A percentile compares a stretch with the other conserved stretches of the same genome.
Evolutionary conservation across 2,329 filamentous ascomycete genomes (phyloP).

Genomic region (Alternaria conjuncta): DNA sequence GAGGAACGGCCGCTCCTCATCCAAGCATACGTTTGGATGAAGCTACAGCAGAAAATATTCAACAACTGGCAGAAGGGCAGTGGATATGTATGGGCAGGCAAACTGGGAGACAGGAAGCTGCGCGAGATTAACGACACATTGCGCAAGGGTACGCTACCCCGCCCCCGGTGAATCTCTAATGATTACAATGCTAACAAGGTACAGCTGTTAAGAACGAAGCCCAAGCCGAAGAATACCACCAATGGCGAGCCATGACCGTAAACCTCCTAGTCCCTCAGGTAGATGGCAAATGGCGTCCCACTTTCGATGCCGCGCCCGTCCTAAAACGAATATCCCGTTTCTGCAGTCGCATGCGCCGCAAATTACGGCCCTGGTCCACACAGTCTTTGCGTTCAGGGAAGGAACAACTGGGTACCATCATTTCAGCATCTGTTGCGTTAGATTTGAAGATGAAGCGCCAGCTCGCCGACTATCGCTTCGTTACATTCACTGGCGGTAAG

Average conservation of each 20-base stretch:
- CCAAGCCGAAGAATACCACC: conserved; percentile 46
- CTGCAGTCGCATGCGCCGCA: conserved; percentile 37
- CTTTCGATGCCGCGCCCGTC: conserved; percentile 43
- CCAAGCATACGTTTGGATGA: conserved; percentile 47
- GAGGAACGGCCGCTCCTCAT: conserved; percentile 44
- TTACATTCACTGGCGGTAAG: conserved; percentile 44
- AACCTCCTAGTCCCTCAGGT: conserved; percentile 47
- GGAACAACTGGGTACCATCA: conserved; percentile 42
- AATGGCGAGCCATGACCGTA: conserved; percentile 45
- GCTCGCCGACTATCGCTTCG: conserved; percentile 46
- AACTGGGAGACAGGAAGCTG: conserved; percentile 46
- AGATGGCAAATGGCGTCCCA: conserved; percentile 46
- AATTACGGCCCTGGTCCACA: conserved; percentile 42
- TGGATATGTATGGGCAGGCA: conserved; percentile 48
- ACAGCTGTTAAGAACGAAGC: conserved; percentile 47
- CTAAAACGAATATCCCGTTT: conserved; percentile 44
- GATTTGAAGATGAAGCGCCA: conserved; percentile 49
- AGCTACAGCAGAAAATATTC: conserved; percentile 47
- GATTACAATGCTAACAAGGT: conserved; percentile 10
- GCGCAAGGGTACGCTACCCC: conserved; percentile 37
- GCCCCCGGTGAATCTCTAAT: too few relatives aligned
- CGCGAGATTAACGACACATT: conserved; percentile 46
- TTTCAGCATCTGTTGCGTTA: conserved; percentile 45
- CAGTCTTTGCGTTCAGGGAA: conserved; percentile 38
- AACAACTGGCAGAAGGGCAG: conserved; percentile 44